phyloP scores from a whole-genome alignment of 148 eudicot species.

The Cornus kousa region DNA sequence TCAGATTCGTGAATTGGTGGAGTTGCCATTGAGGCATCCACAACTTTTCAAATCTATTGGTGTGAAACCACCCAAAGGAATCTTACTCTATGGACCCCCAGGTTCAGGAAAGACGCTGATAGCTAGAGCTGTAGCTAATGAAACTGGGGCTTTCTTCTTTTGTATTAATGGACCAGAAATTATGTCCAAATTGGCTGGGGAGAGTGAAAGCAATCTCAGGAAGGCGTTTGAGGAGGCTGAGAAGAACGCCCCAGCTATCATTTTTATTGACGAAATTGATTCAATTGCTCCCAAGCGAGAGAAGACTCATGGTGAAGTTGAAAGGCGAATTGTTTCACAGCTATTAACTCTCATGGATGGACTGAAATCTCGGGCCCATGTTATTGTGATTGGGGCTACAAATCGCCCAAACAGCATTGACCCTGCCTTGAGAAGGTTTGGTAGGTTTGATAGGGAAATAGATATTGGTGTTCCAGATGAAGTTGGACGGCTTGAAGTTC shows the following conservation, averaged over 20 bases:
- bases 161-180: conserved; percentile 45
- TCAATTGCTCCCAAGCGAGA: conserved; percentile 51
- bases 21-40: conserved; percentile 45
- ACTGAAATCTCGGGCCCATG: conserved; percentile 41
- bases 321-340: conserved; percentile 41
- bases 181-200: conserved; percentile 51
- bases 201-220: conserved; percentile 51
- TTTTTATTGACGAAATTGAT: conserved; percentile 41
- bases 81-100: conserved; percentile 46
- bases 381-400: conserved; percentile 47
- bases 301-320: conserved; percentile 48
- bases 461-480: conserved; percentile 49
- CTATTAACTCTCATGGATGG: conserved; percentile 48
- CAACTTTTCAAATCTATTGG: conserved; percentile 41
- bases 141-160: conserved; percentile 46
- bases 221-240: conserved; percentile 53
- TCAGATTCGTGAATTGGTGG: conserved; percentile 45
- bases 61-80: conserved; percentile 48
- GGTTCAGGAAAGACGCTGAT: conserved; percentile 46
- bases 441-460: conserved; percentile 41
- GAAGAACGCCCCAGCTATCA: conserved; percentile 29
- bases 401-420: conserved; percentile 47
- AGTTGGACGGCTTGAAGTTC: conserved; percentile 44
- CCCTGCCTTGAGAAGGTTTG: conserved; percentile 46
- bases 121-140: conserved; percentile 45